Conservation (phyloP, 2,329 filamentous ascomycete species). For the Bretziella fagacearum region DNA sequence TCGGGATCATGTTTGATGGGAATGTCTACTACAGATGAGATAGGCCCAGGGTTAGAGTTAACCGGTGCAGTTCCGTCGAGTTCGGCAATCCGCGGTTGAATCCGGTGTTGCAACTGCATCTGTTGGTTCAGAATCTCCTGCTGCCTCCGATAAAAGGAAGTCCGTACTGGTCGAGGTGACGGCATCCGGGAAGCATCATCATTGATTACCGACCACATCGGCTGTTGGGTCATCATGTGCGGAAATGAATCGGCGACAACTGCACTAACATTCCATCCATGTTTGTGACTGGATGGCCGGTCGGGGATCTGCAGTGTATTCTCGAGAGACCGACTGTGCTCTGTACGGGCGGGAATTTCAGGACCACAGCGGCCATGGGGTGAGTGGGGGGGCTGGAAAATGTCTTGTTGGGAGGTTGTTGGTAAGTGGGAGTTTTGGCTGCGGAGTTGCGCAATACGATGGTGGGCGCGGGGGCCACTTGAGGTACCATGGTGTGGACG, state of each 20-base stretch:
- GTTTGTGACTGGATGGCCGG: not conserved
- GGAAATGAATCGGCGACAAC: not conserved
- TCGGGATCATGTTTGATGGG: not conserved
- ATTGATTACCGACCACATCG: not conserved
- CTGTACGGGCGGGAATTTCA: not conserved
- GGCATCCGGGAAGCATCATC: not conserved
- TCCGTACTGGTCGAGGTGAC: not conserved
- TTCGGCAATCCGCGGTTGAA: not conserved
- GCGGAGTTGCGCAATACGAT: not conserved
- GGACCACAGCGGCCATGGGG: not conserved
- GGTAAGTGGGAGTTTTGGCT: not conserved
- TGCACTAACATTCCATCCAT: not conserved
- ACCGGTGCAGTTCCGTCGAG: not conserved
- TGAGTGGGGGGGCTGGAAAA: not conserved
- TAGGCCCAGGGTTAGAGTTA: not conserved
- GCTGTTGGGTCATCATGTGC: not conserved
- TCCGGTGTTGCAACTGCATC: not conserved
- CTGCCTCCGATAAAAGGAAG: not conserved
- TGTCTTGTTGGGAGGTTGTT: not conserved
- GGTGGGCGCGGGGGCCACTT: not conserved
- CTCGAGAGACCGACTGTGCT: not conserved
- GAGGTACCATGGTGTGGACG: not conserved
- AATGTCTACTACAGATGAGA: not conserved
- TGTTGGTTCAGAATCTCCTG: not conserved
- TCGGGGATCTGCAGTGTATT: not conserved